Evolutionary conservation across 2,329 filamentous ascomycete genomes (phyloP), one percentile per base, ranked within the genome.

Genomic region (Emmonsiellopsis sp.): DNA sequence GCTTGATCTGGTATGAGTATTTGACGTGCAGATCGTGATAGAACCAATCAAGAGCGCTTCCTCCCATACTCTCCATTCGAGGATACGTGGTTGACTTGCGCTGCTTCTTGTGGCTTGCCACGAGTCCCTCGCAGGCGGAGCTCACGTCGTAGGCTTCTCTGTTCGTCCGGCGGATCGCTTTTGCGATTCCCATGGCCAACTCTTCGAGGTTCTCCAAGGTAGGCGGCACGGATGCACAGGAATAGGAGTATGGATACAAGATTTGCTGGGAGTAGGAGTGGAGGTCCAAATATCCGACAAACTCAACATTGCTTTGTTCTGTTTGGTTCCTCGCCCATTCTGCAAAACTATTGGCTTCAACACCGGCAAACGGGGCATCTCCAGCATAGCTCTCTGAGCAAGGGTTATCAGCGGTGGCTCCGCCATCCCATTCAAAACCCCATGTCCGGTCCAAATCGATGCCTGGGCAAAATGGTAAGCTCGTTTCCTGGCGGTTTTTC

Each of bases 251-350:
- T 0, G 93, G 93, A 66, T 93, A 96, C 7, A 97, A 77, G 21
- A 98, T 85, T 70, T 96, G 87, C 71, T 98, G 91, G 0, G 89
- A 94, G 69, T 97, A 98, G 1, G 88, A 92, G 70, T 98, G 93
- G 31, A 97, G 77, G 67, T 98, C 93, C 44, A 97, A 67, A 58
- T 94, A 85, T 2, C 86, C 89, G n/a, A 91, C 80, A 60, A 97
- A 89, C 13, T 85, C 77, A 50, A 85, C 83, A 53, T 86, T 84
- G 65, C 85, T 81, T 59, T 82, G 76, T 6, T 79, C 74, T 0
- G 85, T 89, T 68, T 95, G 80, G 63, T 89, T 92, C 62, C 77
- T 81, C 1, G 88, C 88, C 92, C 92, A 98, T 46, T 85, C 77
- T 3, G 88, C 85, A 49, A 97, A 77, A 13, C 79, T 75, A 51